A percentile compares a stretch with the other conserved stretches of the same genome.
phyloP scores from a whole-genome alignment of 768 basidiomycete species.

The Hygrocybe punicea region DNA sequence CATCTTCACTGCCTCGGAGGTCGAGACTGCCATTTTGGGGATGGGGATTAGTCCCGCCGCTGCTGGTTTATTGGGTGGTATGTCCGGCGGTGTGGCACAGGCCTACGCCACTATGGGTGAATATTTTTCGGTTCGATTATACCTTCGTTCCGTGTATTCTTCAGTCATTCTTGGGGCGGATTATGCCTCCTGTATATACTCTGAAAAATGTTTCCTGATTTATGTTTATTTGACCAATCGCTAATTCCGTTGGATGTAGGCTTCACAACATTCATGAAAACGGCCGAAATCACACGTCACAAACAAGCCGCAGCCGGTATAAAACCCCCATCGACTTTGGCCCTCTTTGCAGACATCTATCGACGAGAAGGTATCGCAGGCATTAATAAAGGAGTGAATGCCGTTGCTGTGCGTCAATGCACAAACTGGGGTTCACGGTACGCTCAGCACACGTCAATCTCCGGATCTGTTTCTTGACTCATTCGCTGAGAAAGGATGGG shows the following conservation, averaged over 20 bases:
- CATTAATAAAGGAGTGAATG: conserved; percentile 99
- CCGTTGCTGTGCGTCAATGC: conserved; percentile 86
- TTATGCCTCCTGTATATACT: conserved; percentile 12
- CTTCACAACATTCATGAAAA: conserved; percentile 99
- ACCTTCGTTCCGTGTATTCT: conserved; percentile 10
- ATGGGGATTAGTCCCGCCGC: conserved; percentile 76
- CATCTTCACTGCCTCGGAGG: conserved; percentile 93
- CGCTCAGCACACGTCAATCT: conserved; percentile 19
- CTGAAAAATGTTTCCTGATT: conserved; percentile 10
- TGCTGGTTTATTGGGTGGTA: conserved; percentile 91
- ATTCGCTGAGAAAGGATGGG: conserved; percentile 65
- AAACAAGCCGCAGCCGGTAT: conserved; percentile 84
- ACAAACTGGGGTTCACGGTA: conserved; percentile 93
- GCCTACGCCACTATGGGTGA: conserved; percentile 99
- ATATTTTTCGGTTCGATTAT: conserved; percentile 28
- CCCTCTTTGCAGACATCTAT: conserved; percentile 93
- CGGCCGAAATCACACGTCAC: conserved; percentile 93
- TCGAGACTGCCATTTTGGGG: conserved; percentile 63
- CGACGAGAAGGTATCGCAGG: conserved; percentile 89
- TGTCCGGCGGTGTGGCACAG: conserved; percentile 96
- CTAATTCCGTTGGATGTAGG: conserved; percentile 45
- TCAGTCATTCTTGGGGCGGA: not conserved
- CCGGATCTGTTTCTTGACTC: not conserved
- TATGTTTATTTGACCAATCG: not conserved
- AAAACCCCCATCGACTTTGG: conserved; percentile 89